phyloP scores from a whole-genome alignment of 169 alveolate genomes.

The Plasmodium reichenowi region DNA sequence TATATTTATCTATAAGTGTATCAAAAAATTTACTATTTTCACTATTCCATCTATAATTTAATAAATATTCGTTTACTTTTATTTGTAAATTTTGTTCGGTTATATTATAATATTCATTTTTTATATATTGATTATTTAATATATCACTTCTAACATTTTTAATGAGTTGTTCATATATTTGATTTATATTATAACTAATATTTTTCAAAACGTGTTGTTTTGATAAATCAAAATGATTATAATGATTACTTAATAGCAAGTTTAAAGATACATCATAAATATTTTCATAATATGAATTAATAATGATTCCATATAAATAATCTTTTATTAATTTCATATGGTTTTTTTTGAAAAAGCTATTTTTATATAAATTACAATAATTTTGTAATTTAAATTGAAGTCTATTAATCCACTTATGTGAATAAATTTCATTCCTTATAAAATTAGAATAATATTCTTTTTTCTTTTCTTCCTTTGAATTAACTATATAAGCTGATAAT shows the following conservation, averaged over 20 bases:
- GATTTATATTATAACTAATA: conserved; percentile 30
- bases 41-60: conserved; percentile 63
- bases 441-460: conserved; percentile 65
- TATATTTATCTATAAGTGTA: conserved; percentile 40
- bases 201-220: conserved; percentile 35
- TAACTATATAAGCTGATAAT: conserved; percentile 61
- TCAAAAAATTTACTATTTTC: conserved; percentile 27
- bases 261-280: conserved; percentile 56
- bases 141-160: conserved; percentile 26
- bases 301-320: conserved; percentile 24
- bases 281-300: conserved; percentile 50
- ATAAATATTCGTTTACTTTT: conserved; percentile 43
- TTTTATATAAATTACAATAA: conserved; percentile 50
- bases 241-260: conserved; percentile 25
- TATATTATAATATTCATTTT: conserved; percentile 7
- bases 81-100: conserved; percentile 17
- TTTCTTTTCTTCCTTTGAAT: conserved; percentile 71
- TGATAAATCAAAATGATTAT: conserved; percentile 36
- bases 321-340: conserved; percentile 35
- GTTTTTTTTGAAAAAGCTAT: conserved; percentile 41
- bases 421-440: conserved; percentile 71
- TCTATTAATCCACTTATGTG: conserved; percentile 69
- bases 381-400: conserved; percentile 58
- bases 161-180: conserved; percentile 28
- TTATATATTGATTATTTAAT: conserved; percentile 7